These are phyloP conservation scores for Aspergillus luchuensis DNA, from an alignment of 2,329 filamentous ascomycete species.

Conservation along the genomic window DNA sequence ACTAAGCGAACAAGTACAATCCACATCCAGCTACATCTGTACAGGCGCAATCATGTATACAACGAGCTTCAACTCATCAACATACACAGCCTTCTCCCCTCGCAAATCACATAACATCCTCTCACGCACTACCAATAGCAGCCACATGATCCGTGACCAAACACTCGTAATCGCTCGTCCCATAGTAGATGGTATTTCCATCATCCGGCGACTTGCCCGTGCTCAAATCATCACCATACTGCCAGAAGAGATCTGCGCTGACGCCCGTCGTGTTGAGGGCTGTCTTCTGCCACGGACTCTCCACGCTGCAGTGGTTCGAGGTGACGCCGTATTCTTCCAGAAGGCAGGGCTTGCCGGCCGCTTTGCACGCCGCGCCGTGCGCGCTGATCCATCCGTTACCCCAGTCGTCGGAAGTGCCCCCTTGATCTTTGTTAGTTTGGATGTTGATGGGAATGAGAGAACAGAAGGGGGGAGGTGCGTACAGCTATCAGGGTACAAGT, in stretches of 20 bases:
- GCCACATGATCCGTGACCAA: slow-evolving; percentile 36
- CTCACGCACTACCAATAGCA: slow-evolving; percentile 17
- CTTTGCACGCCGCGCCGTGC: slow-evolving; percentile 45
- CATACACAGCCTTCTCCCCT: too few relatives aligned
- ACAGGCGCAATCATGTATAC: too few relatives aligned
- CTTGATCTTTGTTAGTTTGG: slow-evolving; percentile 12
- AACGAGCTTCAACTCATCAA: too few relatives aligned
- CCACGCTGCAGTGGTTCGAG: slow-evolving; percentile 29
- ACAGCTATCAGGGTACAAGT: slow-evolving; percentile 55
- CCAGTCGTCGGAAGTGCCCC: slow-evolving; percentile 44
- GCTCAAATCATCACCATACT: slow-evolving; percentile 37
- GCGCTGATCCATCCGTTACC: slow-evolving; percentile 52
- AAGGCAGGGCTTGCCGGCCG: slow-evolving; percentile 43
- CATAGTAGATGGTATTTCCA: slow-evolving; percentile 37
- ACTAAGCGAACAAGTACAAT: too few relatives aligned
- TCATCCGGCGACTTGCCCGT: slow-evolving; percentile 33
- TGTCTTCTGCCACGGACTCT: slow-evolving; percentile 41
- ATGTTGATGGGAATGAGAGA: background rate
- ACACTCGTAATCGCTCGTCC: slow-evolving; percentile 32
- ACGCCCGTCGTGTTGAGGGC: slow-evolving; percentile 37
- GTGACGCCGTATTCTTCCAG: slow-evolving; percentile 46
- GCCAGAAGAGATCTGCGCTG: slow-evolving; percentile 44
- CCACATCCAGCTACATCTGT: too few relatives aligned
- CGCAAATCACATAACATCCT: too few relatives aligned
- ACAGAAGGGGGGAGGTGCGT: slow-evolving; percentile 8